Evolutionary conservation across 2,329 filamentous ascomycete species (phyloP).

Genomic region (Botrytis deweyae): DNA sequence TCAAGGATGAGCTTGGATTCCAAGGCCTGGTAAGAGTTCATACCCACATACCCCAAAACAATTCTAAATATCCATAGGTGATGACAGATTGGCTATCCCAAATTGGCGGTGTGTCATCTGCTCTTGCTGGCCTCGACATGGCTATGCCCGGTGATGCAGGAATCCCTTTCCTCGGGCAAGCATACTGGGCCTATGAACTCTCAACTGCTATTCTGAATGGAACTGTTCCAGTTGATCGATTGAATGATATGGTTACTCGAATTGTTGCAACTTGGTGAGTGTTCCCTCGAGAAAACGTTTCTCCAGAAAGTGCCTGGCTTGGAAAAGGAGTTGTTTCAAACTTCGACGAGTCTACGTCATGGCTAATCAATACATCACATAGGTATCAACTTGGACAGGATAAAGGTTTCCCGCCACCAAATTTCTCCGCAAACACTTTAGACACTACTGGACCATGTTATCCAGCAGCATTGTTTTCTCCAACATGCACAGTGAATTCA

Average conservation of each 20-base stretch:
- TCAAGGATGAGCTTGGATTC: conserved; percentile 74
- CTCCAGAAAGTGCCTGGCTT: neutral
- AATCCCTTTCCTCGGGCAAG: conserved; percentile 52
- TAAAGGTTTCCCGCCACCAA: conserved; percentile 53
- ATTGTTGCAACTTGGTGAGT: conserved; percentile 55
- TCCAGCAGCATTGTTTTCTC: conserved; percentile 57
- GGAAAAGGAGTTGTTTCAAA: neutral
- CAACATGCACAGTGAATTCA: conserved; percentile 64
- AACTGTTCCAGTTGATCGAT: conserved; percentile 53
- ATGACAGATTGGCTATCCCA: conserved; percentile 71
- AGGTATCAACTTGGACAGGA: conserved; percentile 58
- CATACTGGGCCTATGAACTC: conserved; percentile 56
- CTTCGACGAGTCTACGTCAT: neutral
- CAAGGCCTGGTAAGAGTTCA: conserved; percentile 49
- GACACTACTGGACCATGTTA: conserved; percentile 56
- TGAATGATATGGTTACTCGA: conserved; percentile 58
- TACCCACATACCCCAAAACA: neutral
- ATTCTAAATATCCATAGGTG: conserved; percentile 45
- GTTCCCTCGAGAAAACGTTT: neutral
- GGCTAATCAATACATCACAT: neutral
- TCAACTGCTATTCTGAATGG: conserved; percentile 56
- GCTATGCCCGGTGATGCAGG: conserved; percentile 63
- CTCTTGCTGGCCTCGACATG: conserved; percentile 66
- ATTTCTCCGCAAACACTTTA: conserved; percentile 60
- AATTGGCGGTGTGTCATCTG: conserved; percentile 57